Evolutionary conservation across 345 rosid genomes (phyloP), one percentile per base, ranked within the genome.

Genomic region (Boechera retrofracta): DNA sequence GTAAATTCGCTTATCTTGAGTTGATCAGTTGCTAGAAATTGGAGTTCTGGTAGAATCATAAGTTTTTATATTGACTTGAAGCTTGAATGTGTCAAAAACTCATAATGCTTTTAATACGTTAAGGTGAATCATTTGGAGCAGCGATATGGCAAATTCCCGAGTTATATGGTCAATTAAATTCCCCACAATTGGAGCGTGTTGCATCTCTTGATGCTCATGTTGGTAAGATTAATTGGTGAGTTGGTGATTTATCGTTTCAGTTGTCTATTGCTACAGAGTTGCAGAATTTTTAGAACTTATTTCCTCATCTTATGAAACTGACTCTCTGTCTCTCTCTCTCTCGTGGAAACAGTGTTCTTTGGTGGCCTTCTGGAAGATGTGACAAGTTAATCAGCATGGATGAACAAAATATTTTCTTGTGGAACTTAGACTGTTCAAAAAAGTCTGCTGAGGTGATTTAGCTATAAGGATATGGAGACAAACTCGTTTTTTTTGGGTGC

Each of bases 141-240:
- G 97, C 97, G 10, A 85, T 91, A 53, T 95, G 98, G 98, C 96
- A 85, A 83, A 92, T 95, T 52, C 99, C 96, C n/a, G 99, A 95
- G 89, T 72, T 95, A 53, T 89, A 92, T 68, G 97, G 98, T 58
- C 98, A 90, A 65, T 49, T 85, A 45, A 92, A 79, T 85, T 92
- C 97, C 2, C 96, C 97, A 66, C 98, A 92, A 45, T 53, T 89
- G 86, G 99, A 91, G 82, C 85, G 80, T 59, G 76, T 89, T 67
- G 91, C 98, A 2, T 87, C 89, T 10, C 99, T 95, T 71, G 96
- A 92, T 88, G 85, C 83, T 26, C 96, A 88, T 79, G 86, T 61
- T 79, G 86, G 93, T 56, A 92, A 91, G 88, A 85, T 92, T 59
- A 88, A 87, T 78, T 86, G 97, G 96, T 89, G 83, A 86, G 91